phyloP scores from a whole-genome alignment of 306 rosid species.

The Trifolium dubium region DNA sequence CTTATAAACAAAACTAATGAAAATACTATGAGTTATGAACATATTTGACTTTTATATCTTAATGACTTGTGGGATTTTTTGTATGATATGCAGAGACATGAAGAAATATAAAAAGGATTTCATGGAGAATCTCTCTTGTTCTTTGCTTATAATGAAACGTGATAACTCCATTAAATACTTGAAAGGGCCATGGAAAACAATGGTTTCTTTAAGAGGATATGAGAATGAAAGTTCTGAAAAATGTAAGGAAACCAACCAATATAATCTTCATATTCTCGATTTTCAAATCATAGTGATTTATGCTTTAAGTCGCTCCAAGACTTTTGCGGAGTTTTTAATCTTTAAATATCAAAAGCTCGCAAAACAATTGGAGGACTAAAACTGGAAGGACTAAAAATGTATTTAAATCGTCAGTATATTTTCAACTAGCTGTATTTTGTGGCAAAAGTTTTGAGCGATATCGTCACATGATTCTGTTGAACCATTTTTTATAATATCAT shows the following conservation, averaged over 20 bases:
- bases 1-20: neutral
- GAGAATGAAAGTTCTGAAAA: constrained; percentile 23
- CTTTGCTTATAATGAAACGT: constrained; percentile 54
- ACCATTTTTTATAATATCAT: no score
- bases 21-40: neutral
- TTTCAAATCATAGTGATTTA: neutral
- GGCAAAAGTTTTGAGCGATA: no score
- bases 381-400: neutral
- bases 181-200: constrained; percentile 51
- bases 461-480: no score
- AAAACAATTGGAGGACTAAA: neutral
- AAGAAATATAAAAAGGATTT: constrained; percentile 62
- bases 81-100: constrained; percentile 55
- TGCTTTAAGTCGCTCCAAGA: neutral
- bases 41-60: neutral
- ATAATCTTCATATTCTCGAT: constrained; percentile 24
- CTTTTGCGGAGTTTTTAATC: neutral
- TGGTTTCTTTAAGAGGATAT: constrained; percentile 2
- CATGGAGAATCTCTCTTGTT: constrained; percentile 54
- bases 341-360: no score
- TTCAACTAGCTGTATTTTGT: no score
- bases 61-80: neutral
- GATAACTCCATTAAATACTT: constrained; percentile 47
- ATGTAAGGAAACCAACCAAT: constrained; percentile 57
- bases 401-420: neutral